A percentile compares a stretch with the other conserved stretches of the same genome.
These are phyloP conservation scores for Penicillium mononematosum DNA, from an alignment of 495 filamentous ascomycete genomes.

Conservation along the genomic window DNA sequence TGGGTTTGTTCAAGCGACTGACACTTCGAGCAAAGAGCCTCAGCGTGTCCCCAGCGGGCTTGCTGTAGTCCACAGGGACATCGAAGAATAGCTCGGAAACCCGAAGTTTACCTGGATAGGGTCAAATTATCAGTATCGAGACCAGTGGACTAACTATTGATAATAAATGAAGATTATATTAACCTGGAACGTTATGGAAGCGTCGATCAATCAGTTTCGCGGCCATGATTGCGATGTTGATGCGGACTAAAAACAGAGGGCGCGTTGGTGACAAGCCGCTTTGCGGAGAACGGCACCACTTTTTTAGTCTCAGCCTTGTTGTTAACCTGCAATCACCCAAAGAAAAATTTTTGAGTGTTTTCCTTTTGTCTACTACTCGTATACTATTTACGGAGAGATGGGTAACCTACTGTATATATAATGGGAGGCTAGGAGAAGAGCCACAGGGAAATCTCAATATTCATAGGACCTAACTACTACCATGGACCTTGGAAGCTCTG, in stretches of 20 bases:
- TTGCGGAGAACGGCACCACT: conserved; percentile 1
- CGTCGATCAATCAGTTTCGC: conserved; percentile 47
- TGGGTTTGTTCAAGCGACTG: conserved; percentile 59
- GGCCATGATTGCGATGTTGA: conserved; percentile 27
- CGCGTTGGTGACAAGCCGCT: conserved; percentile 13
- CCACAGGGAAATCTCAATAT: no score
- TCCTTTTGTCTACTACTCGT: background rate
- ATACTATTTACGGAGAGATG: background rate
- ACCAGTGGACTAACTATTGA: background rate
- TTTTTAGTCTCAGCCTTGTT: background rate
- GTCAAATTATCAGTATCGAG: conserved; percentile 8
- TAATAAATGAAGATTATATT: background rate
- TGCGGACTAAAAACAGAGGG: background rate
- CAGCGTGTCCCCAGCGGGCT: conserved; percentile 59
- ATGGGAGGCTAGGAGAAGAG: no score
- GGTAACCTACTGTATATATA: background rate
- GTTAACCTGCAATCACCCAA: background rate
- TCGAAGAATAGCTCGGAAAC: conserved; percentile 83
- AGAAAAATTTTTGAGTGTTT: background rate
- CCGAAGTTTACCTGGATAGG: conserved; percentile 61
- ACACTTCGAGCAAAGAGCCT: conserved; percentile 76
- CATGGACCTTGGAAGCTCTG: no score
- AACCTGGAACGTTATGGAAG: conserved; percentile 48
- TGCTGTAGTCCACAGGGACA: conserved; percentile 72
- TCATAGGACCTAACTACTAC: no score